These are phyloP conservation scores for Przewalskia tangutica DNA, from an alignment of 257 asterid genomes.

Conservation along the genomic window DNA sequence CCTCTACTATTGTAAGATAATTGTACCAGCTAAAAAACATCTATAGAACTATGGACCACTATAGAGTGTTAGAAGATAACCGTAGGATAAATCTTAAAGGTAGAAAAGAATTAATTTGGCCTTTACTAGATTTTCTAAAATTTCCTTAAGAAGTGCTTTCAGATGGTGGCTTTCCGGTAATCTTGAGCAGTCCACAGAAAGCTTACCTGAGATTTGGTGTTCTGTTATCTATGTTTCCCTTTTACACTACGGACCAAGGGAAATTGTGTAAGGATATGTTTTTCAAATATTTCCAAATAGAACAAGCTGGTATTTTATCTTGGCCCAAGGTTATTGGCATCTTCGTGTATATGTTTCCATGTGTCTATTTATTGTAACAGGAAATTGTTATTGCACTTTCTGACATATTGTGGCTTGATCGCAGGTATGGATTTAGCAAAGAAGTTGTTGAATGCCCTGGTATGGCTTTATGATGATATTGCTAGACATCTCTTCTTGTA, in stretches of 20 bases:
- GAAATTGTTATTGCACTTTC: background rate
- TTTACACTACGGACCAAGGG: background rate
- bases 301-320: background rate
- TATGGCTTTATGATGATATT: slow-evolving; percentile 17
- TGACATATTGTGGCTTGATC: slow-evolving; percentile 16
- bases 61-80: background rate
- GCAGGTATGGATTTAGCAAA: slow-evolving; percentile 85
- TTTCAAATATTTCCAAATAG: background rate
- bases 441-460: slow-evolving; percentile 92
- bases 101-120: background rate
- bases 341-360: background rate
- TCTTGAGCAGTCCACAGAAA: background rate
- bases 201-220: background rate
- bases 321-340: background rate
- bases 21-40: slow-evolving; percentile 9
- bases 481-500: background rate
- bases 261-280: background rate
- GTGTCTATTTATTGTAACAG: background rate
- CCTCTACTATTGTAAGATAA: slow-evolving; percentile 71
- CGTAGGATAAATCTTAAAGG: background rate
- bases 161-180: background rate
- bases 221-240: background rate
- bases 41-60: background rate
- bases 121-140: background rate
- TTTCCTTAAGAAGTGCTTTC: background rate